Percentiles rank a stretch among this genome's conserved stretches.
phyloP scores from a whole-genome alignment of 345 rosid genomes.

The Heritiera littoralis region DNA sequence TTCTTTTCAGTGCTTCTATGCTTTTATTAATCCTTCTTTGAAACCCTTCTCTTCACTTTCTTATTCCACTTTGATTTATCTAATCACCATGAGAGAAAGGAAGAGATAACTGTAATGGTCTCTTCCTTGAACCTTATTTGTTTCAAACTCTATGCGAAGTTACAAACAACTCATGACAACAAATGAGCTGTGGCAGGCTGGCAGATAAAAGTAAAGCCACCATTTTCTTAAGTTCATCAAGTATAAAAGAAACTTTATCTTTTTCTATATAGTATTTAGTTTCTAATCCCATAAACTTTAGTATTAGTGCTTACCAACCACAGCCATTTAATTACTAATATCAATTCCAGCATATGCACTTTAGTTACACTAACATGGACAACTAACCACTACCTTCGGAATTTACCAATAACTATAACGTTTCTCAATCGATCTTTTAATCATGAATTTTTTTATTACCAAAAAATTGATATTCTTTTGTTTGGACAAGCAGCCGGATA shows the following conservation, averaged over 20 bases:
- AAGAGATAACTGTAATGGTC: not conserved
- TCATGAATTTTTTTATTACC: not conserved
- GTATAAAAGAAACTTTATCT: not conserved
- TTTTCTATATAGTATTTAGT: not conserved
- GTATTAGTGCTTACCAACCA: not conserved
- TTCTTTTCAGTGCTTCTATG: not conserved
- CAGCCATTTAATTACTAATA: not conserved
- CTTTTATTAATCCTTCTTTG: not conserved
- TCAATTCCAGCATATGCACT: not conserved
- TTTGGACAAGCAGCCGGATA: constrained; percentile 47
- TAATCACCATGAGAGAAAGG: not conserved
- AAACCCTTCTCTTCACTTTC: not conserved
- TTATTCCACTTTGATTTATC: not conserved
- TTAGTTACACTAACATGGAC: not conserved
- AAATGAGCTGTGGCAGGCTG: not conserved
- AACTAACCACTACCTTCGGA: not conserved
- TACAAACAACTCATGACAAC: not conserved
- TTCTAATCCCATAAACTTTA: constrained; percentile 2
- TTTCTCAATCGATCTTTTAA: not conserved
- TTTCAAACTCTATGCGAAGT: not conserved
- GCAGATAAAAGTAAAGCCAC: too few species aligned
- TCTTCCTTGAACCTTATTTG: not conserved
- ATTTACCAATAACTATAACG: not conserved
- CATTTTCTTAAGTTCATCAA: too few species aligned
- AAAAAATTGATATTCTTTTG: not conserved